These are phyloP conservation scores for Annulohypoxylon moriforme DNA, from an alignment of 495 filamentous ascomycete species.

Conservation along the genomic window DNA sequence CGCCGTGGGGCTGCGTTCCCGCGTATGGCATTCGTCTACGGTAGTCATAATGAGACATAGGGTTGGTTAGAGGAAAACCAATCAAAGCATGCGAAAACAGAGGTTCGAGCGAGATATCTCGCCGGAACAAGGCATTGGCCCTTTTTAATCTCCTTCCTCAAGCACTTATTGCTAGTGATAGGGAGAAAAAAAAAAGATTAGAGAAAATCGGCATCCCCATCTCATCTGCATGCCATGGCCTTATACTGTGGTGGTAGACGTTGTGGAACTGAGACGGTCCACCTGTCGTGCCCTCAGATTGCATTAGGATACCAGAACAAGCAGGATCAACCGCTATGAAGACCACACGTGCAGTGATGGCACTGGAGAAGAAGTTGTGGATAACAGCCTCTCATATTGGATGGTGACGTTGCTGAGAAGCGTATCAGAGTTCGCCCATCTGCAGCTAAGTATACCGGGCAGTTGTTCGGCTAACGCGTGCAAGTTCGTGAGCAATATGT, in stretches of 20 bases:
- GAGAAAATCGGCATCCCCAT: slow-evolving; percentile 19
- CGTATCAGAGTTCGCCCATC: slow-evolving; percentile 32
- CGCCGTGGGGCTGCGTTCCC: slow-evolving; percentile 24
- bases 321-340: slow-evolving; percentile 43
- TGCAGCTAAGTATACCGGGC: slow-evolving; percentile 33
- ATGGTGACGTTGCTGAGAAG: slow-evolving; percentile 35
- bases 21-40: slow-evolving; percentile 16
- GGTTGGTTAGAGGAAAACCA: slow-evolving; percentile 19
- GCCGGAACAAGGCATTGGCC: slow-evolving; percentile 13
- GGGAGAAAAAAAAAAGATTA: slow-evolving; percentile 3
- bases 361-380: slow-evolving; percentile 40
- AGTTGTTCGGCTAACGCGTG: slow-evolving; percentile 34
- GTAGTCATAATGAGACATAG: slow-evolving; percentile 33
- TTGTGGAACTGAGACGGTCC: slow-evolving; percentile 43
- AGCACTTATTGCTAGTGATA: slow-evolving; percentile 11
- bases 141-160: slow-evolving; percentile 18
- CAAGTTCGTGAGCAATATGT: slow-evolving; percentile 32
- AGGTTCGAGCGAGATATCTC: slow-evolving; percentile 13
- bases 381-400: slow-evolving; percentile 43
- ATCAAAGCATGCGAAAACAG: slow-evolving; percentile 17
- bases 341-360: slow-evolving; percentile 39
- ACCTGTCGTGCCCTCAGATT: slow-evolving; percentile 33
- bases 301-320: slow-evolving; percentile 40
- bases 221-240: slow-evolving; percentile 32
- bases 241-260: slow-evolving; percentile 40